Conservation (phyloP, 1,284 basidiomycete genomes). For the Tilletia caries region DNA sequence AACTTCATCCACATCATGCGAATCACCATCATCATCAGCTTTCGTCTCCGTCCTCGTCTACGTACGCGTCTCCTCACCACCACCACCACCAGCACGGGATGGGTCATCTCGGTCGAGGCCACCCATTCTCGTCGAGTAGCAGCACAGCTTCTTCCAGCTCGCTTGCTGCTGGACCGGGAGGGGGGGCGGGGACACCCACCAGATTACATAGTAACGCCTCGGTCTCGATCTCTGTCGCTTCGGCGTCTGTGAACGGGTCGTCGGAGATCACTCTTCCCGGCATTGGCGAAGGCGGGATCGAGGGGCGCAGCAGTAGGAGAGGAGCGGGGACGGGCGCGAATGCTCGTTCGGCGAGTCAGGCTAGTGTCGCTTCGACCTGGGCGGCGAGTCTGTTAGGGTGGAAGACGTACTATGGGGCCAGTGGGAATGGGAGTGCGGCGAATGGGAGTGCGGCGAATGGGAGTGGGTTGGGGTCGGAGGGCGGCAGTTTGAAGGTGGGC, state of each 20-base stretch:
- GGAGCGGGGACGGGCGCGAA: not conserved
- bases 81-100: slow-evolving; percentile 12
- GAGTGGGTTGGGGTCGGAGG: not conserved
- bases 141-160: not conserved
- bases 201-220: slow-evolving; percentile 18
- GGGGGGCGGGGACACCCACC: not conserved
- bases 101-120: not conserved
- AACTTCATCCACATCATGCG: not conserved
- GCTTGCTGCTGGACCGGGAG: not conserved
- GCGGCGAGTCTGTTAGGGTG: slow-evolving; percentile 8
- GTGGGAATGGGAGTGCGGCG: not conserved
- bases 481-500: not conserved
- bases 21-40: not conserved
- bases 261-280: not conserved
- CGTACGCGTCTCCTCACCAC: too few species aligned
- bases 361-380: not conserved
- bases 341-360: not conserved
- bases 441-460: not conserved
- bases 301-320: not conserved
- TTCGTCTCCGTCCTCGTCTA: not conserved
- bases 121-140: not conserved
- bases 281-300: not conserved
- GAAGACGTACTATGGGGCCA: slow-evolving; percentile 7
- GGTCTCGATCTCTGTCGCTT: slow-evolving; percentile 24
- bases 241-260: not conserved